Evolutionary conservation across 768 basidiomycete genomes (phyloP), one percentile per base, ranked within the genome.

Genomic region (Rhodotorula toruloides): DNA sequence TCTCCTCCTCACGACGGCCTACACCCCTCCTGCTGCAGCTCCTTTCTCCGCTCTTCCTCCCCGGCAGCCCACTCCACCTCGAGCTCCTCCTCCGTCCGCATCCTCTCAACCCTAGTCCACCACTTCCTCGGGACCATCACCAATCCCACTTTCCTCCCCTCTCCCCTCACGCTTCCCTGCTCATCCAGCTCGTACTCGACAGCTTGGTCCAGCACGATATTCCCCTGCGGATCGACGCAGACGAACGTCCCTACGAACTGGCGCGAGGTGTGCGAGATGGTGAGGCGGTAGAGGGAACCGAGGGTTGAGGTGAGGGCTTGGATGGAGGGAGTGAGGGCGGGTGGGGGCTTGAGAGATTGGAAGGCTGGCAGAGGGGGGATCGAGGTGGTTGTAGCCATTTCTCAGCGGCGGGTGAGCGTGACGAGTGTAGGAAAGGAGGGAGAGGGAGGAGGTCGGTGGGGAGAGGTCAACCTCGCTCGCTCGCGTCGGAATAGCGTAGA

Each of bases 161-260:
- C 60, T 42, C 60, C 52, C 10, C 1, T 19, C 10, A 61, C 34
- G 2, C 1, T 1, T 11, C 60, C 60, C 2, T 21, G 12, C 21
- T 46, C 19, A 4, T 61, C 66, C 50, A 60, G 40, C 49, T 67
- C 54, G 36, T 58, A 46, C 50, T 67, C 54, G 40, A 57, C 14
- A 27, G 59, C n/a, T 46, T 53, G 25, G 56, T 67, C 43, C 55
- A 61, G 44, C 43, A 67, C 48, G 55, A 67, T 27, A 57, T 67
- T 67, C 16, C 66, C 66, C 46, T 67, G 66, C 16, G 56, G 50
- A 46, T 67, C 66, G 22, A 67, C 13, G 46, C 56, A 58, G 44
- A 63, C 61, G 29, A 61, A 61, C 37, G 60, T 54, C 22, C 60
- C 60, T 55, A 58, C 25, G 52, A 62, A 67, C 14, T 48, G 43